A percentile compares a stretch with the other conserved stretches of the same genome.
These are phyloP conservation scores for Ceraceosorus bombacis DNA, from an alignment of 1,284 basidiomycete genomes.

Conservation along the genomic window DNA sequence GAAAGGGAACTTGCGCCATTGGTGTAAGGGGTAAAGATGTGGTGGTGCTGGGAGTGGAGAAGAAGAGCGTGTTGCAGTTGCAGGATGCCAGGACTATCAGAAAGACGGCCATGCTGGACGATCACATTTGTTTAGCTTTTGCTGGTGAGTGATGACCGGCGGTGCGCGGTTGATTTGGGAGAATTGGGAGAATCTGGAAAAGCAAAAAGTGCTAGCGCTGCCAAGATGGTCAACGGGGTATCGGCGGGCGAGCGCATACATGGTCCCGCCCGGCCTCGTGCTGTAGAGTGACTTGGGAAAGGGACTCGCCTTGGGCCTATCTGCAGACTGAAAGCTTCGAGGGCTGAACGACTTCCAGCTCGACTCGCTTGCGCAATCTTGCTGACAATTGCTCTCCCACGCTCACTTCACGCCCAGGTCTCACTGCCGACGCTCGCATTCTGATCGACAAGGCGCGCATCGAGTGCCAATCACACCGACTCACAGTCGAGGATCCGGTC, in stretches of 20 bases:
- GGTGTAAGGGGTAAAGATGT: conserved; percentile 90
- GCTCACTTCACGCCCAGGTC: conserved; percentile 55
- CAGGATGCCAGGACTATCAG: conserved; percentile 96
- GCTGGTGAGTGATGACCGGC: conserved; percentile 59
- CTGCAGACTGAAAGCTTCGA: too few species aligned
- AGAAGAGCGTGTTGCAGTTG: conserved; percentile 93
- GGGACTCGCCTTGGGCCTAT: too few species aligned
- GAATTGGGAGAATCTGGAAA: too few species aligned
- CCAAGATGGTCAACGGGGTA: too few species aligned
- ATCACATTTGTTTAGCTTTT: conserved; percentile 95
- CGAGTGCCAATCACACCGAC: conserved; percentile 93
- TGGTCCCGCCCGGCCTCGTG: too few species aligned
- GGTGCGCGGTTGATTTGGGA: background rate
- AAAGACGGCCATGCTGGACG: conserved; percentile 97
- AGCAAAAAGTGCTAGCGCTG: too few species aligned
- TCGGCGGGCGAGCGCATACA: too few species aligned
- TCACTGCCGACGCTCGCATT: conserved; percentile 95
- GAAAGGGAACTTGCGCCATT: conserved; percentile 95
- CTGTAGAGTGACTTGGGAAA: too few species aligned
- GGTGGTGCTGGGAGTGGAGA: conserved; percentile 95
- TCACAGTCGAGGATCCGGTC: conserved; percentile 97
- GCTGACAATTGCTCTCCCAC: background rate
- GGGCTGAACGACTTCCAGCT: too few species aligned
- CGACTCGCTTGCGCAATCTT: too few species aligned
- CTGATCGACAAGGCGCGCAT: conserved; percentile 95